These are phyloP conservation scores for Phytophthora foliorum DNA, from an alignment of 352 stramenopile species.

Conservation along the genomic window DNA sequence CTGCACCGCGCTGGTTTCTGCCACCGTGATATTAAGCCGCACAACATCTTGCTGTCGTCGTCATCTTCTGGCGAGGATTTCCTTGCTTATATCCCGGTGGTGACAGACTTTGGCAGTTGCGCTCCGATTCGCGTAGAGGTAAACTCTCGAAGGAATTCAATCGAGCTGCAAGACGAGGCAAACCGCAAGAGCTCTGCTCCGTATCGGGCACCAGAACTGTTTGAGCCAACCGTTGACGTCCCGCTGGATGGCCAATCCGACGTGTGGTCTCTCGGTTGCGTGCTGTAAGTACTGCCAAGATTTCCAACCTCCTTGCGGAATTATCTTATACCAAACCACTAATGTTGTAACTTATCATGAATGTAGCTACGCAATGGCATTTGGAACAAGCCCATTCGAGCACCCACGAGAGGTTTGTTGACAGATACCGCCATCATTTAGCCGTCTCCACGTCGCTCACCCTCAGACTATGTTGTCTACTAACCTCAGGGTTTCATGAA, in stretches of 20 bases:
- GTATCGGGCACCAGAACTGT: constrained; percentile 88
- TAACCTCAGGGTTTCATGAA: constrained; percentile 81
- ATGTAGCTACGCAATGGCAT: constrained; percentile 85
- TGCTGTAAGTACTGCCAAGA: constrained; percentile 58
- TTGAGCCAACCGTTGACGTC: constrained; percentile 74
- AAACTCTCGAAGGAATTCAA: constrained; percentile 69
- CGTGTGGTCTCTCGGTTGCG: constrained; percentile 87
- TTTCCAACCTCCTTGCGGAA: neutral
- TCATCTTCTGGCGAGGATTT: constrained; percentile 70
- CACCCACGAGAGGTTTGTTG: constrained; percentile 66
- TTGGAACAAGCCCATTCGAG: constrained; percentile 85
- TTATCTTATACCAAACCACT: neutral
- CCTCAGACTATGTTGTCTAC: neutral
- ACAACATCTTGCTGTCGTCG: constrained; percentile 85
- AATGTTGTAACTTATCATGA: neutral
- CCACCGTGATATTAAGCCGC: constrained; percentile 88
- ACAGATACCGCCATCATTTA: neutral
- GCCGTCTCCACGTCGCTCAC: neutral
- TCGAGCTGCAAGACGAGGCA: constrained; percentile 84
- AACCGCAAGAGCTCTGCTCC: constrained; percentile 86
- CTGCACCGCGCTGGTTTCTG: constrained; percentile 85
- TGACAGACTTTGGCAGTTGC: constrained; percentile 90
- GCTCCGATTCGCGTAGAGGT: constrained; percentile 77
- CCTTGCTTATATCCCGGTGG: constrained; percentile 79
- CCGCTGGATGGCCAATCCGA: constrained; percentile 85